phyloP scores from a whole-genome alignment of 345 rosid genomes.

The Barbarea vulgaris region DNA sequence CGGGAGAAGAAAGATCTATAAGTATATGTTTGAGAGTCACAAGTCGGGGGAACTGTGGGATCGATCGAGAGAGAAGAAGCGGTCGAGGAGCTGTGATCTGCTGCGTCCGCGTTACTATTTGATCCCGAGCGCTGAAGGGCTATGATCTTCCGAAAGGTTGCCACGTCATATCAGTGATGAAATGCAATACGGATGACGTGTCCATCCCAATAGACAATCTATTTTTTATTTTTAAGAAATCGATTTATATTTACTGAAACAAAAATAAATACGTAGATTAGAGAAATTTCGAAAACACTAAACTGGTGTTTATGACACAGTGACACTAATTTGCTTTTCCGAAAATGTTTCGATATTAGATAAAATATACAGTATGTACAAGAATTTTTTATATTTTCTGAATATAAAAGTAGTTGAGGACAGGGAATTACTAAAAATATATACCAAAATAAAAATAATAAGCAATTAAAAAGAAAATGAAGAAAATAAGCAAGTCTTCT shows the following conservation, averaged over 20 bases:
- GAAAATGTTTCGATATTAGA: neutral
- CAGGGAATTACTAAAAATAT: too few species aligned
- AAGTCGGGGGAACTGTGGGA: slow-evolving; percentile 18
- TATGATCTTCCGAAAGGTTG: neutral
- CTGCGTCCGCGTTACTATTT: neutral
- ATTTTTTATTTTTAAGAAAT: too few species aligned
- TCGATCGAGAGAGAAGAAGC: slow-evolving; percentile 22
- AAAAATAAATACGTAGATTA: neutral
- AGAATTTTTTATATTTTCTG: too few species aligned
- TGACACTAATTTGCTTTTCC: neutral
- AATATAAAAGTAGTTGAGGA: too few species aligned
- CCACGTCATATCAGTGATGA: neutral
- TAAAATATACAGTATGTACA: neutral
- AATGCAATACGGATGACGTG: neutral
- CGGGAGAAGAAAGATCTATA: slow-evolving; percentile 30
- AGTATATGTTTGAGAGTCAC: neutral
- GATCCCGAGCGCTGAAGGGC: neutral
- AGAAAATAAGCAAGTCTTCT: neutral
- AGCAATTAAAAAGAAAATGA: neutral
- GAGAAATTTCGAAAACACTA: neutral
- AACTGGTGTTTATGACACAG: neutral
- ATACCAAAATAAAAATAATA: neutral
- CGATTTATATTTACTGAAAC: neutral
- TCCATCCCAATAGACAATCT: neutral
- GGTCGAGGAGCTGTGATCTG: neutral